phyloP scores from a whole-genome alignment of 1,284 basidiomycete genomes.

The Xerocomus amazonicus region DNA sequence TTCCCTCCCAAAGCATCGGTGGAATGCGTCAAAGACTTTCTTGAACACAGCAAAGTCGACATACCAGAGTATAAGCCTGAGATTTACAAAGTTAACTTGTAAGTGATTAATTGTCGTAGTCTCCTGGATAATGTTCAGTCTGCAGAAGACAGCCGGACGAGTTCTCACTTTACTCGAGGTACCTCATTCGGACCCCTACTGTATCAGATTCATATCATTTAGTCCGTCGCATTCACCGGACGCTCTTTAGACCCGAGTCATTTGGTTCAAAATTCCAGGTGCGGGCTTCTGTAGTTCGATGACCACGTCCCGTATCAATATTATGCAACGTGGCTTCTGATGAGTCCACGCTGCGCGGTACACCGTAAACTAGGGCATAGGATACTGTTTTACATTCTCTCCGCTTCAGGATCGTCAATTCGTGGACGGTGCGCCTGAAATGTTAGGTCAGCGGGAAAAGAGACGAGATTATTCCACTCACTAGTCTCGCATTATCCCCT shows the following conservation, averaged over 20 bases:
- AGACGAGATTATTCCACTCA: slow-evolving; percentile 32
- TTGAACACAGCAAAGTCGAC: slow-evolving; percentile 46
- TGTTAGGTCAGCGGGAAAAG: slow-evolving; percentile 8
- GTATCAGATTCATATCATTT: slow-evolving; percentile 64
- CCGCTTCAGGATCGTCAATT: slow-evolving; percentile 58
- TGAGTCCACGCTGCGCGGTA: slow-evolving; percentile 9
- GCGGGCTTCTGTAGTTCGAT: slow-evolving; percentile 60
- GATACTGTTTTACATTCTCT: slow-evolving; percentile 54
- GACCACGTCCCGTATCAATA: slow-evolving; percentile 21
- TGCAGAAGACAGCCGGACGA: slow-evolving; percentile 34
- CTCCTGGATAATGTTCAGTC: slow-evolving; percentile 4
- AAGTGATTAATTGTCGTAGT: slow-evolving; percentile 26
- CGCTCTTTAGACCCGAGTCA: slow-evolving; percentile 39
- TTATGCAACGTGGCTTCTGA: slow-evolving; percentile 1
- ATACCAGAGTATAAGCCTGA: slow-evolving; percentile 36
- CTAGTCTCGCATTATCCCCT: slow-evolving; percentile 52
- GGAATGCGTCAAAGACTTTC: slow-evolving; percentile 37
- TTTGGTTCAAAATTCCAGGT: slow-evolving; percentile 43
- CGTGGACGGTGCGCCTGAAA: slow-evolving; percentile 50
- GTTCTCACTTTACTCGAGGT: slow-evolving; percentile 47
- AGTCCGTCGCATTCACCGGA: slow-evolving; percentile 61
- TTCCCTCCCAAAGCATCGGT: slow-evolving; percentile 47
- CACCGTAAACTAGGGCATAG: slow-evolving; percentile 15
- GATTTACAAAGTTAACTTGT: slow-evolving; percentile 51
- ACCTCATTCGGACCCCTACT: slow-evolving; percentile 51